Conservation (phyloP, 2,329 filamentous ascomycete genomes). For the Hypomyces rosellus region DNA sequence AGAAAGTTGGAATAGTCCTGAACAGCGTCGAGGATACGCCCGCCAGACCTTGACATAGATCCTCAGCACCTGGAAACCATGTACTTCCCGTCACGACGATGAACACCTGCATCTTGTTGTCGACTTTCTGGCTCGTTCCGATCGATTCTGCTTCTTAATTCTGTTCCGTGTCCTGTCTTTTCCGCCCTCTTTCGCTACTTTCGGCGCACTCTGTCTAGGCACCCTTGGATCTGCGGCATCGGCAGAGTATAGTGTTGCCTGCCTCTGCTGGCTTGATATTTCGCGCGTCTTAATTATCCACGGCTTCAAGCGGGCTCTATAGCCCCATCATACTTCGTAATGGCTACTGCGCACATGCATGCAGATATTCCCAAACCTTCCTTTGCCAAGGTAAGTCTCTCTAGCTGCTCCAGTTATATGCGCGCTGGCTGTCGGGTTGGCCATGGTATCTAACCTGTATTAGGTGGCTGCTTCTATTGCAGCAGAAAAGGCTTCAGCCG, state of each 20-base stretch:
- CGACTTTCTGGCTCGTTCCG: constrained; percentile 44
- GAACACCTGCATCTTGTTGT: constrained; percentile 46
- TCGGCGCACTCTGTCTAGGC: constrained; percentile 5
- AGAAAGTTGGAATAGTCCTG: constrained; percentile 2
- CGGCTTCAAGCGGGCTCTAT: constrained; percentile 15
- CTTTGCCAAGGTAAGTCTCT: constrained; percentile 63
- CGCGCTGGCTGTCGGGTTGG: too few species aligned
- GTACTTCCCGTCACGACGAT: constrained; percentile 43
- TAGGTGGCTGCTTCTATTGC: constrained; percentile 44
- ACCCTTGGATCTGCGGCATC: constrained; percentile 3
- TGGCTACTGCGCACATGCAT: constrained; percentile 43
- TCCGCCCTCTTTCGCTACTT: constrained; percentile 2
- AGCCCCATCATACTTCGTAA: constrained; percentile 24
- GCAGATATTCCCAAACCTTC: constrained; percentile 53
- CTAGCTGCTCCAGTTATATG: not conserved
- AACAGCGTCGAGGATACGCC: constrained; percentile 3
- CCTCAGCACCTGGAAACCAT: constrained; percentile 20
- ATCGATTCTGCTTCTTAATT: constrained; percentile 51
- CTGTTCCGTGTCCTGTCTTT: constrained; percentile 27
- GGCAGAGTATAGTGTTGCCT: constrained; percentile 1
- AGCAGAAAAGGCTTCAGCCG: constrained; percentile 17
- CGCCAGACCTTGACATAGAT: constrained; percentile 3
- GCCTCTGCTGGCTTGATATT: constrained; percentile 12
- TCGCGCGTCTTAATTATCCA: constrained; percentile 12
- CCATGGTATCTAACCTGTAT: constrained; percentile 3